These are phyloP conservation scores for Pseudocercospora cruenta DNA, from an alignment of 2,329 filamentous ascomycete species.

Conservation along the genomic window DNA sequence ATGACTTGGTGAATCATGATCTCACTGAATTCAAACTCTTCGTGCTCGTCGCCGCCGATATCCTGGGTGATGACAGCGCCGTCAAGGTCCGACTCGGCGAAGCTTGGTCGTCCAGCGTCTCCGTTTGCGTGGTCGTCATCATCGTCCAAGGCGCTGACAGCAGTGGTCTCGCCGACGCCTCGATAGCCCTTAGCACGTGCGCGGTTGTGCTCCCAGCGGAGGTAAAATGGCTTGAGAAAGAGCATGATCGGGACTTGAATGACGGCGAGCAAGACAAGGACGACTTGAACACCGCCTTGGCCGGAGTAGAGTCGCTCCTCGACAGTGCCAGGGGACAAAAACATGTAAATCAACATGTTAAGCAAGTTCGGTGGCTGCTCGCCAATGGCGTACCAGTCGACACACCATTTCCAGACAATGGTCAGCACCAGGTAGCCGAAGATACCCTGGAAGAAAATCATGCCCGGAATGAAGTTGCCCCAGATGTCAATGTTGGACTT, in stretches of 20 bases:
- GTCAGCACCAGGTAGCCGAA: conserved; percentile 94
- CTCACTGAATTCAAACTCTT: conserved; percentile 96
- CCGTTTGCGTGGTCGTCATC: conserved; percentile 72
- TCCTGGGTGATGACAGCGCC: conserved; percentile 90
- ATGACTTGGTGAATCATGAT: conserved; percentile 99
- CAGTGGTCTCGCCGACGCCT: conserved; percentile 84
- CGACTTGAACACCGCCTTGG: conserved; percentile 74
- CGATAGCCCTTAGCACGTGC: conserved; percentile 88
- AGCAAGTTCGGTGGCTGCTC: conserved; percentile 80
- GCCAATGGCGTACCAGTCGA: conserved; percentile 76
- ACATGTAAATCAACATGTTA: conserved; percentile 99
- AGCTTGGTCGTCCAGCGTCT: conserved; percentile 67
- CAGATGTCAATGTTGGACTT: conserved; percentile 93
- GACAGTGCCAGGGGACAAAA: conserved; percentile 78
- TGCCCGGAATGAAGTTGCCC: conserved; percentile 95
- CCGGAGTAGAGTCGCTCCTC: conserved; percentile 77
- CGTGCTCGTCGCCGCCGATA: conserved; percentile 80
- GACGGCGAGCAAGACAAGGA: conserved; percentile 80
- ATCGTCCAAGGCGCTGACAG: conserved; percentile 86
- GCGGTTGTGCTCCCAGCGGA: conserved; percentile 89
- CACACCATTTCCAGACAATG: conserved; percentile 95
- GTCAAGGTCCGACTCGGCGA: conserved; percentile 72
- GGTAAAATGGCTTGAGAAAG: conserved; percentile 93
- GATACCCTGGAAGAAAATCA: conserved; percentile 99
- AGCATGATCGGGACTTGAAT: conserved; percentile 86